Base-by-base conservation (phyloP, 2,329 filamentous ascomycete genomes). In the Cucurbitaria berberidis region DNA sequence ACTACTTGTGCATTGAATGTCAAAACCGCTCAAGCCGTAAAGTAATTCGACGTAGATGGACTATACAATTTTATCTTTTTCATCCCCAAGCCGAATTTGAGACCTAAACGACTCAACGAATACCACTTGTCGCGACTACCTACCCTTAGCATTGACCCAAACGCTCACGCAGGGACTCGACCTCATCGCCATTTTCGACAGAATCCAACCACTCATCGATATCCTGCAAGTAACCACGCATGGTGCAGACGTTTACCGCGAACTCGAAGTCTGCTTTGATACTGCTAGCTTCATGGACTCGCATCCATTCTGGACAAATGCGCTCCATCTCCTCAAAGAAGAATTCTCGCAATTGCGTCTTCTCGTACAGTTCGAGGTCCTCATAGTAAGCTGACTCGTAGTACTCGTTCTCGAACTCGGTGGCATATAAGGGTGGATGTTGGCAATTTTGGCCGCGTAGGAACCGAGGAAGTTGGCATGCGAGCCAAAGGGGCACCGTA, bases 281-380 rank as follows among this genome's bases (percentile, higher is more conserved):
- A 13, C 24, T 22, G 19, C 35, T 53, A 19, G n/a, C 30, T 3
- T 35, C 18, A 27, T 38, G 45, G 18, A 51, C 27, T 8, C 42
- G 13, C 2, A 53, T 22, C 48, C 53, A 63, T 24, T 57, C 57
- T 3, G 58, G 55, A 15, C 38, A 53, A n/a, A 45, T 21, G 1
- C 49, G 48, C 34, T 45, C 27, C 60, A 61, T 63, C 42, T 63
- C 53, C 26, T 58, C 58, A 3, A 61, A 5, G 34, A 55, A 58
- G 21, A 52, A 49, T n/a, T 29, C 8, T 3, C 52, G 40, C 9
- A 58, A 30, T n/a, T 34, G 30, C 5, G 51, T 58, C 45, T 56
- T 48, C 45, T 59, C 55, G 15, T 54, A 48, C 15, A 54, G 43
- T 13, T 56, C 46, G 5, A 53, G 3, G 27, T 50, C 22, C 5